Conservation (phyloP, 2,329 filamentous ascomycete genomes). For the Tolypocladium ophioglossoides region DNA sequence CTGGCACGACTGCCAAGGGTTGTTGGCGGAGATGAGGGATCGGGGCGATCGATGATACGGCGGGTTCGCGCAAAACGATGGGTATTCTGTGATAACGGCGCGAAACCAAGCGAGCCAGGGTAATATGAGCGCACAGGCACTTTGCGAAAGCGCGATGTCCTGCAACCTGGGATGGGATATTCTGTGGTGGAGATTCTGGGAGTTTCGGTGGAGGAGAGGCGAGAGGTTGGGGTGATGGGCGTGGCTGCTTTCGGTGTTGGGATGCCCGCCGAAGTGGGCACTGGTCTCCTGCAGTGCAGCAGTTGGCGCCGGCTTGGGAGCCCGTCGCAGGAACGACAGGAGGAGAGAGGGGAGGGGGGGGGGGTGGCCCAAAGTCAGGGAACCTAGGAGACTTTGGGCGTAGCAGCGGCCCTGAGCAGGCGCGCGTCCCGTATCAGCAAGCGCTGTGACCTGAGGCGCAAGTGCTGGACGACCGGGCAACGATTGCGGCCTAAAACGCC, state of each 20-base stretch:
- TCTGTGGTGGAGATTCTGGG: constrained; percentile 17
- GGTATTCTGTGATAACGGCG: not conserved
- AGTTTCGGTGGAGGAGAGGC: constrained; percentile 7
- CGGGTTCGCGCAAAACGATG: not conserved
- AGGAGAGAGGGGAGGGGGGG: no score
- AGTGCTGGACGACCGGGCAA: not conserved
- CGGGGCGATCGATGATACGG: not conserved
- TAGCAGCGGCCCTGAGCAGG: not conserved
- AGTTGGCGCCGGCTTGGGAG: not conserved
- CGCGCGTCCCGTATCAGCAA: not conserved
- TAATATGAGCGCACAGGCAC: constrained; percentile 1
- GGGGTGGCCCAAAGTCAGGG: not conserved
- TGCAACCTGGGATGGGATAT: constrained; percentile 13
- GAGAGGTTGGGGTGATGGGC: not conserved
- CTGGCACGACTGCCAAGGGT: constrained; percentile 1
- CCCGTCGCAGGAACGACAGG: constrained; percentile 6
- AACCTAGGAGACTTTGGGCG: not conserved
- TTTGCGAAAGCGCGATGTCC: constrained; percentile 13
- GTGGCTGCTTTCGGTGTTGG: not conserved
- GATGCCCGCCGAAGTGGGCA: not conserved
- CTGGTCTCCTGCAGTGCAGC: not conserved
- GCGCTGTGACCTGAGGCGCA: not conserved
- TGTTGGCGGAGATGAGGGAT: constrained; percentile 2
- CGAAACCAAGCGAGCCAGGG: constrained; percentile 1
- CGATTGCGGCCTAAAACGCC: not conserved